Evolutionary conservation across 2,329 filamentous ascomycete genomes (phyloP), one percentile per base, ranked within the genome.

Genomic region (Ophiostoma fasciatum): DNA sequence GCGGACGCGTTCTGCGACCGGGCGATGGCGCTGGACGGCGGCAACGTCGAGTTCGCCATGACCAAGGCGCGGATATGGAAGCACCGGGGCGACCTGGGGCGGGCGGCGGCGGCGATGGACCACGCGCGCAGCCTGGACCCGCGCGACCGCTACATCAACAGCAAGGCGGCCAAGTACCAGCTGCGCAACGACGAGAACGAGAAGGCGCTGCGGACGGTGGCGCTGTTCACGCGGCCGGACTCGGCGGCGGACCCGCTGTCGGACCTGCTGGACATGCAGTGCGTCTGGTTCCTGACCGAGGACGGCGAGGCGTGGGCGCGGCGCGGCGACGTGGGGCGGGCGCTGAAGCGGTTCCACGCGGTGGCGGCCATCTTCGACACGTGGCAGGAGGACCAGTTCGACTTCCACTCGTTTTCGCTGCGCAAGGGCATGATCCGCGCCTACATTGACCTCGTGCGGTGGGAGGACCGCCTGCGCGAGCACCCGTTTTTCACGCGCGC

Each of bases 381-480:
- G 15, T 98, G 90, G 90, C 81, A 93, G 53, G 92, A 98, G 55
- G 90, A 98, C 49, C 90, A 98, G 52, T 94, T 96, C 50, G 90
- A 98, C 55, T 98, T 98, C 64, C 92, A 98, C 65, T 84, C 76
- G 54, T 98, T 98, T 59, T 94, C 85, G 15, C 64, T 98, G n/a
- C 71, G 90, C 15, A 98, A 96, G 58, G 92, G 92, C 12, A 88
- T 94, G 65, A 83, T 96, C 42, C 71, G 88, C 38, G 82, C 90
- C 2, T 98, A 98, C 53, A 66, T 98, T 28, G 87, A 94, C 48
- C 94, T 98, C 84, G 68, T 98, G 31, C 74, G 81, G 48, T 98
- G 90, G 92, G 88, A 96, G 54, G 87, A 98, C 52, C 74, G 77
- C 42, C 60, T 96, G 30, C 78, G 85, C 37, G 82, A 93, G 49